A percentile compares a stretch with the other conserved stretches of the same genome.
Evolutionary conservation across 768 basidiomycete genomes (phyloP).

Genomic region (Boletus subparvulus): DNA sequence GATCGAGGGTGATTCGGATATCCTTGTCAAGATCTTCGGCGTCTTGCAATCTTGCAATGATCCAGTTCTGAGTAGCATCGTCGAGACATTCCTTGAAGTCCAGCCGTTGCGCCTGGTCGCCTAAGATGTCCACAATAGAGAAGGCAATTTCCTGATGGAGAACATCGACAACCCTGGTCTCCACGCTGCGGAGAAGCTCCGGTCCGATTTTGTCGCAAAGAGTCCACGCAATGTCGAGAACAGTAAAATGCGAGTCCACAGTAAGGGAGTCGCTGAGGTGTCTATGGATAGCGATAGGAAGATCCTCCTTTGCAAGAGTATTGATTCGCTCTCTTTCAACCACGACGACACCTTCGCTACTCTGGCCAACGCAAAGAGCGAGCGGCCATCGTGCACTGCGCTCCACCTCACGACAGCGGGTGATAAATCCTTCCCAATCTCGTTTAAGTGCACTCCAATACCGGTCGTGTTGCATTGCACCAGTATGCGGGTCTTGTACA

Average conservation of each 20-base stretch:
- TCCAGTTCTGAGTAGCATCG: constrained; percentile 60
- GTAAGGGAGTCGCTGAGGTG: constrained; percentile 44
- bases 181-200: constrained; percentile 54
- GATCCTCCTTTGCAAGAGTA: constrained; percentile 61
- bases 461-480: constrained; percentile 71
- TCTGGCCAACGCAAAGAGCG: constrained; percentile 50
- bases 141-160: constrained; percentile 78
- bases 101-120: constrained; percentile 57
- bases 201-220: constrained; percentile 61
- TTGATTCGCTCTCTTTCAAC: constrained; percentile 80
- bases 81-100: constrained; percentile 58
- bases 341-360: constrained; percentile 50
- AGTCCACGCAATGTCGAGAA: constrained; percentile 64
- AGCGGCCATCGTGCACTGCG: constrained; percentile 82
- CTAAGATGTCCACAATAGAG: constrained; percentile 71
- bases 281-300: constrained; percentile 58
- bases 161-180: constrained; percentile 59
- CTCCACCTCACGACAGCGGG: constrained; percentile 88
- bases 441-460: constrained; percentile 85
- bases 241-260: constrained; percentile 51
- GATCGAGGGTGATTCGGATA: constrained; percentile 58
- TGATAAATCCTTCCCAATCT: constrained; percentile 96
- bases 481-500: constrained; percentile 72
- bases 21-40: constrained; percentile 56
- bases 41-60: constrained; percentile 56